Base-by-base conservation (phyloP, 1,284 basidiomycete genomes). In the Ustilago nuda region DNA sequence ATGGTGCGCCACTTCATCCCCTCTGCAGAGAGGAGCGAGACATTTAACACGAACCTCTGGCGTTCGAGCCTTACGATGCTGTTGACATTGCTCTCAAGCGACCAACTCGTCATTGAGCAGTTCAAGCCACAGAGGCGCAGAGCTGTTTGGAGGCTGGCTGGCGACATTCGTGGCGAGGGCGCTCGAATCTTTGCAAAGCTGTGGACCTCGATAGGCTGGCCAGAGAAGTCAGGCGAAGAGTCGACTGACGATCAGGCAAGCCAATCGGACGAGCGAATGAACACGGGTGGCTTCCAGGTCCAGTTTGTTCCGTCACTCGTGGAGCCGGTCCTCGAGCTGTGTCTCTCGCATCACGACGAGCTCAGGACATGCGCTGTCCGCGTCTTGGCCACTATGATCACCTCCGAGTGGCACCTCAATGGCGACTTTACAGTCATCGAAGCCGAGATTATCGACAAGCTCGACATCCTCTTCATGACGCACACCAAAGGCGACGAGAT, bases 341-440 rank as follows among this genome's bases (percentile, higher is more conserved):
- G 96, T 84, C 88, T 98, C 53, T 97, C 94, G 69, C 94, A 95
- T 80, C 95, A 98, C 82, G 95, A 98, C 83, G 92, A 92, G 80
- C 89, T 98, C 56, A 91, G 95, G 72, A 93, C 91, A 79, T 93
- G 93, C 76, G 95, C 94, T 0, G 94, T 97, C 8, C 76, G 81
- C 15, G 95, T 98, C 56, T 89, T 98, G 27, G 96, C 93, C 86
- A 93, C 93, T 80, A 98, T 98, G 94, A 95, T 98, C 76, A 91
- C 97, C 59, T 93, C 94, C 6, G 94, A 98, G 84, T 81, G 78
- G 78, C 78, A 77, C 36, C 72, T 82, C 23, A 82, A 82, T 39
- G 82, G 82, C 45, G 77, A 82, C 56, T 86, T 86, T 54, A 69
- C 57, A 33, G 77, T 81, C 37, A 87, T 98, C 78, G 94, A 98